A percentile compares a stretch with the other conserved stretches of the same genome.
phyloP scores from a whole-genome alignment of 352 stramenopile genomes.

The Phytopythium aichiense region DNA sequence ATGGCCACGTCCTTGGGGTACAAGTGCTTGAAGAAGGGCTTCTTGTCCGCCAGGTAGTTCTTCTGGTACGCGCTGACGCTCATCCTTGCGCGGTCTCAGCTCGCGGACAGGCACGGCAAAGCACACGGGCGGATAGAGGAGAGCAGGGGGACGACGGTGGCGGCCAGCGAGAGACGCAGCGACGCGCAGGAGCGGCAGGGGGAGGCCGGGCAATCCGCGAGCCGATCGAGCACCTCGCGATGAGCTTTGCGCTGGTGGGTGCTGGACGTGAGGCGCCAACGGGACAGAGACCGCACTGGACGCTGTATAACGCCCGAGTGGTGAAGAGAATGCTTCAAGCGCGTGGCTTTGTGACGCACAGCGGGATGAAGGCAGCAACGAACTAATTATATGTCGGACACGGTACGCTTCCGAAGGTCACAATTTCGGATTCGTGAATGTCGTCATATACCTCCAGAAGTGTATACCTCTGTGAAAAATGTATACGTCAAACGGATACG shows the following conservation, averaged over 20 bases:
- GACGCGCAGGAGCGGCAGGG: not conserved
- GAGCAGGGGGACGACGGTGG: not conserved
- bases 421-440: too few species aligned
- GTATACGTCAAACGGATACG: slow-evolving; percentile 5
- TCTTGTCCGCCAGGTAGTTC: slow-evolving; percentile 81
- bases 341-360: not conserved
- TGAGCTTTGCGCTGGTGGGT: not conserved
- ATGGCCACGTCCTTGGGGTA: slow-evolving; percentile 65
- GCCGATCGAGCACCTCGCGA: not conserved
- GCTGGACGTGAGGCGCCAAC: slow-evolving; percentile 1
- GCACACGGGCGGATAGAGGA: not conserved
- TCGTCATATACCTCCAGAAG: too few species aligned
- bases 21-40: slow-evolving; percentile 84
- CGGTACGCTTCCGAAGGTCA: not conserved
- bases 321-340: too few species aligned
- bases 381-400: not conserved
- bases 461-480: too few species aligned
- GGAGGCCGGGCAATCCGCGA: not conserved
- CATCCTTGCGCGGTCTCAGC: slow-evolving; percentile 20
- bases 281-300: not conserved
- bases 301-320: not conserved
- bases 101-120: not conserved
- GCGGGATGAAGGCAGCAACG: not conserved
- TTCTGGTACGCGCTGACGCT: slow-evolving; percentile 57
- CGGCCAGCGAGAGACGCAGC: not conserved